These are phyloP conservation scores for Picea abies DNA, from an alignment of 83 land plant genomes.

Conservation along the genomic window DNA sequence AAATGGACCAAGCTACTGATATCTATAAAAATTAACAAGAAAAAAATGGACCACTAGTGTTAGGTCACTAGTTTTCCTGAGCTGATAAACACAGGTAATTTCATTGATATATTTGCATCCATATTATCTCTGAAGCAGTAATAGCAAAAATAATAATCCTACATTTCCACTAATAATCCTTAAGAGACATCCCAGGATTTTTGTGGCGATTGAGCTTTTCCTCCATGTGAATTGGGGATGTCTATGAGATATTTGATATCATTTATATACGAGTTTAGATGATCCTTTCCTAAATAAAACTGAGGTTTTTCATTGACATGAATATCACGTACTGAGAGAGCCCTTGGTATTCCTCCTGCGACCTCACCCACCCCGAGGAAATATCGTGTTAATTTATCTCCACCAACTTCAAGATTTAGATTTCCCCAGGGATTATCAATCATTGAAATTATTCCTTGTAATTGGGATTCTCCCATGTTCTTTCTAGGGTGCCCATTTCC, in stretches of 20 bases:
- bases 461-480: neutral
- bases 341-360: neutral
- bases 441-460: neutral
- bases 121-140: too few species aligned
- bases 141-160: neutral
- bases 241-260: neutral
- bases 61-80: neutral
- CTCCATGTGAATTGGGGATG: constrained; percentile 1
- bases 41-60: neutral
- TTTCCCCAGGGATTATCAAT: neutral
- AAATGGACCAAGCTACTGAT: too few species aligned
- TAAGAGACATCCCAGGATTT: constrained; percentile 15
- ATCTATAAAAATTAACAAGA: too few species aligned
- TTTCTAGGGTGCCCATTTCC: too few species aligned
- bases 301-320: constrained; percentile 2
- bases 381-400: constrained; percentile 12
- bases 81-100: neutral
- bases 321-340: neutral
- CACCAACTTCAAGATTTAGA: constrained; percentile 3
- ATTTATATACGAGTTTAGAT: neutral
- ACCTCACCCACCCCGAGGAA: neutral
- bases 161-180: neutral
- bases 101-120: too few species aligned
- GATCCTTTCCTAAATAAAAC: neutral
- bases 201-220: neutral